These are phyloP conservation scores for Neotropicomus parvogracilis DNA, from an alignment of 1,284 basidiomycete genomes.

Conservation along the genomic window DNA sequence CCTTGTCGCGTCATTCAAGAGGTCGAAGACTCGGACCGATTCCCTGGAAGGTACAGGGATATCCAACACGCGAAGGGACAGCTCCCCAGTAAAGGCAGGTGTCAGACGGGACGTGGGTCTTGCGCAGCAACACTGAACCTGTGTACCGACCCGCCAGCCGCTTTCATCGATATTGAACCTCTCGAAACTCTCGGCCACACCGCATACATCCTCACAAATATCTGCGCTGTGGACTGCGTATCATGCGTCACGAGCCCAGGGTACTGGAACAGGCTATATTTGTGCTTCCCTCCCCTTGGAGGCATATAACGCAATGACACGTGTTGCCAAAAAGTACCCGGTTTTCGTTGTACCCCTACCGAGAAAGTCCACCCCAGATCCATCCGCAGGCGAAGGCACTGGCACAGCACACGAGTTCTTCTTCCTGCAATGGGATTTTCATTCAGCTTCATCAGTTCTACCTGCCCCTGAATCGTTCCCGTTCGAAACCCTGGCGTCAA, in stretches of 20 bases:
- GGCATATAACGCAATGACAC: slow-evolving; percentile 71
- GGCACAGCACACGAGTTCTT: slow-evolving; percentile 74
- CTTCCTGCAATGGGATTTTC: slow-evolving; percentile 83
- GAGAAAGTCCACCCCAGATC: slow-evolving; percentile 34
- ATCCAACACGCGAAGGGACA: slow-evolving; percentile 50
- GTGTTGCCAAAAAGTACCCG: slow-evolving; percentile 61
- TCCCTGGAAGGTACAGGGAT: slow-evolving; percentile 3
- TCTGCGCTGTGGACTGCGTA: slow-evolving; percentile 86
- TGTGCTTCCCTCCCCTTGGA: slow-evolving; percentile 74
- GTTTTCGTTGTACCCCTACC: slow-evolving; percentile 79
- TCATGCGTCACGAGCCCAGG: slow-evolving; percentile 72
- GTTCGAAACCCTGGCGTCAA: slow-evolving; percentile 37
- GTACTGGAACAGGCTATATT: slow-evolving; percentile 77
- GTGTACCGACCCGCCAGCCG: slow-evolving; percentile 50
- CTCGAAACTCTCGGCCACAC: slow-evolving; percentile 60
- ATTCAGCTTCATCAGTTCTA: slow-evolving; percentile 60
- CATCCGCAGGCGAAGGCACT: slow-evolving; percentile 28
- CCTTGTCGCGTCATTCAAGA: slow-evolving; percentile 13
- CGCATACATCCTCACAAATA: slow-evolving; percentile 72
- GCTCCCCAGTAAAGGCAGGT: slow-evolving; percentile 64
- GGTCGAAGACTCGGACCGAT: neutral
- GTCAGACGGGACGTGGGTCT: slow-evolving; percentile 2
- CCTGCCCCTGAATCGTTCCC: slow-evolving; percentile 36
- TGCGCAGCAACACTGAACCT: neutral
- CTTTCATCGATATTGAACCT: slow-evolving; percentile 79